Base-by-base conservation (phyloP, 352 stramenopile genomes). In the Pythium dissimile region DNA sequence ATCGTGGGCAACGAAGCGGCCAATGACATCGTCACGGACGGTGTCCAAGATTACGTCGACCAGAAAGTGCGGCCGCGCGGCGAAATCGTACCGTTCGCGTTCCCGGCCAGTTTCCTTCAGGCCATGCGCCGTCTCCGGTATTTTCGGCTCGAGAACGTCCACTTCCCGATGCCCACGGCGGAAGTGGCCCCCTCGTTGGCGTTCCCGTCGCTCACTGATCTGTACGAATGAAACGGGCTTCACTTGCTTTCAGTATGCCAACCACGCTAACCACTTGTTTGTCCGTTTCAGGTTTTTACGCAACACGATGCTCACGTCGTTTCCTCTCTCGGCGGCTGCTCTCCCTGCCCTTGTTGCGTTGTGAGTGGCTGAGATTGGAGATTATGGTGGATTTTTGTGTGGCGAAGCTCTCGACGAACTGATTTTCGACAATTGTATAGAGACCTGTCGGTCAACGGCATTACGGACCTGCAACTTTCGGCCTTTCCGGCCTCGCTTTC, bases 251-350 rank as follows among this genome's bases (percentile, higher is more conserved):
- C n/a, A n/a, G n/a, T n/a, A n/a, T n/a, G n/a, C n/a, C n/a, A n/a
- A n/a, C n/a, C n/a, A n/a, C n/a, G n/a, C 13, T 41, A 41, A 41
- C 34, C 5, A 6, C 12, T 15, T 6, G 13, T 20, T n/a, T 44
- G 12, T 23, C n/a, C n/a, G n/a, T n/a, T n/a, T 9, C n/a, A 62
- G 54, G 27, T 62, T 46, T 32, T 18, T 62, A 18, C 31, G 54
- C 31, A 62, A 62, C 54, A 54, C 54, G 34, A 37, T 54, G 45
- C 54, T 62, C 15, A 53, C 32, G n/a, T 49, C 43, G 11, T 54
- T 62, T n/a, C 54, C 54, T 24, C 28, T 62, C 20, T 13, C 54
- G 18, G 16, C 21, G 2, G 43, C 54, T 12, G 54, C 54, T 6
- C n/a, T 59, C 8, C 52, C 52, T 6, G 41, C 10, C 1, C 52